A percentile compares a stretch with the other conserved stretches of the same genome.
phyloP scores from a whole-genome alignment of 78 protist genomes.

The Anaeramoeba flamelloides region DNA sequence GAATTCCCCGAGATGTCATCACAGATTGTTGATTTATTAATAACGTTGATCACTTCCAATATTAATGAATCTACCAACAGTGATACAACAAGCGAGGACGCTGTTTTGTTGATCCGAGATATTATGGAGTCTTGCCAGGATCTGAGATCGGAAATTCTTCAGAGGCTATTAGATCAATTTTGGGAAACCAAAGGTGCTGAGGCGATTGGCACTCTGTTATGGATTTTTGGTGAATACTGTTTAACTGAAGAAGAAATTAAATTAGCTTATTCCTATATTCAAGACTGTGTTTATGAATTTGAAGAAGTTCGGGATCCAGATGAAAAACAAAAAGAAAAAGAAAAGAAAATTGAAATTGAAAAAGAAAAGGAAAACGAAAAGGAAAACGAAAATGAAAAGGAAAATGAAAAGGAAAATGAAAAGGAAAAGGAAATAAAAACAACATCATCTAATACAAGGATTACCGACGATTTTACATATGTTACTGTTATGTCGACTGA shows the following conservation, averaged over 20 bases:
- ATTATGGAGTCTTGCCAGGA: not conserved
- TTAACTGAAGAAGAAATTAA: not conserved
- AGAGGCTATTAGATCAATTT: not conserved
- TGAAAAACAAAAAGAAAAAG: too few relatives aligned
- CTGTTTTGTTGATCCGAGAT: not conserved
- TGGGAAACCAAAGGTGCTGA: not conserved
- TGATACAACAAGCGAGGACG: not conserved
- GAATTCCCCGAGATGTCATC: not conserved
- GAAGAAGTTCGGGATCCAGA: not conserved
- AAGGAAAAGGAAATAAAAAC: not conserved
- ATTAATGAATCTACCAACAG: not conserved
- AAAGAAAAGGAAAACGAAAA: not conserved
- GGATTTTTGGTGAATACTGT: constrained; percentile 2
- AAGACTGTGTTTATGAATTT: not conserved
- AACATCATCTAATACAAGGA: not conserved
- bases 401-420: not conserved
- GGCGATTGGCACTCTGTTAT: not conserved
- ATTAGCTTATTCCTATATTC: not conserved
- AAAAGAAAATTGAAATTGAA: not conserved
- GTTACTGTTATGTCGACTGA: not conserved
- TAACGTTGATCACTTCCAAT: not conserved
- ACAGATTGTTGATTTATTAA: not conserved
- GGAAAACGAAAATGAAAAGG: not conserved
- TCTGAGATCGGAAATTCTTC: not conserved
- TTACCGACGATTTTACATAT: not conserved